Base-by-base conservation (phyloP, 495 filamentous ascomycete species). In the Daldinia bambusicola region DNA sequence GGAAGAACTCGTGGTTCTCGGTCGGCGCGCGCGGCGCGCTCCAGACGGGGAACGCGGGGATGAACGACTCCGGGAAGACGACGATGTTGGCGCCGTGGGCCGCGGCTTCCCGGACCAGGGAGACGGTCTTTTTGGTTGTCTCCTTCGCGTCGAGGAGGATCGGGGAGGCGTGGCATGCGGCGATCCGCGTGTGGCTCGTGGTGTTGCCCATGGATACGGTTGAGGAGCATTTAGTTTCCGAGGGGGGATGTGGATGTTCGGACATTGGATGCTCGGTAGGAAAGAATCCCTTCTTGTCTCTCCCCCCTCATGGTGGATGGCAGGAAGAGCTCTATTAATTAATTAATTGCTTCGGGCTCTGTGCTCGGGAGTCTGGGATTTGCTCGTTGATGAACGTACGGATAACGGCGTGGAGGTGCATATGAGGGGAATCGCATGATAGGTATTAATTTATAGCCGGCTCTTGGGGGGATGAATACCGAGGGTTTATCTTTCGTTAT, bases 41-140 rank as follows among this genome's bases (percentile, higher is more conserved):
- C 78, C 78, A 80, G 57, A 79, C 59, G 6, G 78, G 77, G 40
- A 73, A 81, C 10, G 71, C 83, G 8, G 82, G 78, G 12, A 84
- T 81, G 68, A 74, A 83, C 0, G 78, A 72, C 63, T 84, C 83
- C 0, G 83, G 82, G 66, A 84, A 85, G 57, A 81, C 82, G 10
- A 85, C 69, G 6, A 85, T 69, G 18, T 83, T 73, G 7, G 82
- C 82, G 0, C 65, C 57, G 61, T 80, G 75, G 32, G 40, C 22
- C 10, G 81, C 80, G 1, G 82, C 82, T 61, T 80, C 63, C 16
- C 77, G 64, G 52, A 85, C 83, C 20, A 83, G 71, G 0, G 70
- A 71, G 32, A 82, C 71, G 18, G 78, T 77, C 52, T 83, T 83
- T 30, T 74, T 55, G 14, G 77, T 77, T 8, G 80, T 82, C 16